Evolutionary conservation across 768 basidiomycete species (phyloP), one percentile per base, ranked within the genome.

Genomic region (Suillus tomentosus): DNA sequence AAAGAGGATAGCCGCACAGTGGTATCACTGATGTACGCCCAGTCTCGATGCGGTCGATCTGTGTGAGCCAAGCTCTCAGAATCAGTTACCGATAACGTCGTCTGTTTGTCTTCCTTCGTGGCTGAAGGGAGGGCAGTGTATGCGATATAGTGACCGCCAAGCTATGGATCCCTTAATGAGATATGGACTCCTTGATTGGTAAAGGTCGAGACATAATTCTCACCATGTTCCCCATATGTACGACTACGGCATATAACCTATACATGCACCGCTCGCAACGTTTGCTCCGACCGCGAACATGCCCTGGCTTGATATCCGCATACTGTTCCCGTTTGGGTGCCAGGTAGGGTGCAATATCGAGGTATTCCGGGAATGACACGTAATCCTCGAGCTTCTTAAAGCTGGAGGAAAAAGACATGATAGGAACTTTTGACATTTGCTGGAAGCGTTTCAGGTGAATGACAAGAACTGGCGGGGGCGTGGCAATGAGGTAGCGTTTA

Each of bases 371-470:
- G 77, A 97, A 99, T 53, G 91, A 84, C 31, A 97, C 87, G 67
- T 87, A 95, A 71, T 96, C 94, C 68, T 99, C 96, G 62, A 96
- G 77, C 78, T 96, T 96, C 81, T 92, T 93, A 76, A 91, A 91
- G 22, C 87, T 87, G 54, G 84, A 84, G 43, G 88, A 85, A 69
- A 89, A 87, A 19, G 87, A 85, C 64, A 88, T 77, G 63, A 86
- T 76, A 5, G 85, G 81, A 60, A 82, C 81, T 77, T 89, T 90
- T 47, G 81, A 80, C 9, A 89, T 82, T 72, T 96, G 95, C 76
- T 96, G 94, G 78, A 99, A 99, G 54, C 96, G 85, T 79, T 98
- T 98, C 58, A 97, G 84, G 69, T 98, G 96, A 64, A 98, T 85
- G 59, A 96, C 92, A 63, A 98, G 85, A 39, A 97, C 84, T 0